phyloP scores from a whole-genome alignment of 805 yeast species.

The Metschnikowia reukaufii region DNA sequence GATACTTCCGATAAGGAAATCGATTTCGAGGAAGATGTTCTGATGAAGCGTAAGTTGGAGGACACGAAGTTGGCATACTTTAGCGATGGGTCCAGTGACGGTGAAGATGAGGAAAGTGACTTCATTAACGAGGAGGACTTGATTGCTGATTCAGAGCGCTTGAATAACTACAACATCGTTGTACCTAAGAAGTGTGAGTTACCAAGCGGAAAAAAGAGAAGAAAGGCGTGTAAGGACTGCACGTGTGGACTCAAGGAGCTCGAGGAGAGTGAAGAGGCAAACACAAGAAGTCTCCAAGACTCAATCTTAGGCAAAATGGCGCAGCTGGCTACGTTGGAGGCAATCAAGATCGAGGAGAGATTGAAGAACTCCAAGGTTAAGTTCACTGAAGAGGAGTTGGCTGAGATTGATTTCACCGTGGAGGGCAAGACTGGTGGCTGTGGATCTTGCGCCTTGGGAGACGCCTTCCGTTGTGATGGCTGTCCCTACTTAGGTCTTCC shows the following conservation, averaged over 20 bases:
- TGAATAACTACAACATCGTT: conserved; percentile 36
- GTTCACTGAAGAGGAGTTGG: conserved; percentile 65
- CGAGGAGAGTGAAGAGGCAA: conserved; percentile 64
- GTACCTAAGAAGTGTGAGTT: conserved; percentile 61
- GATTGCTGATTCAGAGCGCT: conserved; percentile 28
- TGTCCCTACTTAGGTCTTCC: conserved; percentile 97
- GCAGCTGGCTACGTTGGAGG: conserved; percentile 52
- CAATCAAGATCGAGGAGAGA: conserved; percentile 53
- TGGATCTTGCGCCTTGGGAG: conserved; percentile 96
- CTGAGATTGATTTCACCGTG: conserved; percentile 94
- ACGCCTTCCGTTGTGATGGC: conserved; percentile 97
- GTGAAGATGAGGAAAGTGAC: conserved; percentile 55
- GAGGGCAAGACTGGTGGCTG: conserved; percentile 97
- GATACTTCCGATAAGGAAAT: conserved; percentile 45
- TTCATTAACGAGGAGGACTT: conserved; percentile 47
- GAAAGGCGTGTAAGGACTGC: conserved; percentile 97
- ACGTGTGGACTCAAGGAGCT: conserved; percentile 93
- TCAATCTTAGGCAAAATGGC: conserved; percentile 48
- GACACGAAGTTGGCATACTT: conserved; percentile 54
- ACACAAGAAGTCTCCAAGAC: conserved; percentile 45
- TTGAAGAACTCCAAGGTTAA: conserved; percentile 42
- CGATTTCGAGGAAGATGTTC: conserved; percentile 39
- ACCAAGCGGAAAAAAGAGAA: conserved; percentile 58
- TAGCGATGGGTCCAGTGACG: conserved; percentile 52
- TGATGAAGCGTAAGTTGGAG: conserved; percentile 45